Evolutionary conservation across 352 stramenopile species (phyloP), one percentile per base, ranked within the genome.

Genomic region (Phytopythium cucurbitacearum): DNA sequence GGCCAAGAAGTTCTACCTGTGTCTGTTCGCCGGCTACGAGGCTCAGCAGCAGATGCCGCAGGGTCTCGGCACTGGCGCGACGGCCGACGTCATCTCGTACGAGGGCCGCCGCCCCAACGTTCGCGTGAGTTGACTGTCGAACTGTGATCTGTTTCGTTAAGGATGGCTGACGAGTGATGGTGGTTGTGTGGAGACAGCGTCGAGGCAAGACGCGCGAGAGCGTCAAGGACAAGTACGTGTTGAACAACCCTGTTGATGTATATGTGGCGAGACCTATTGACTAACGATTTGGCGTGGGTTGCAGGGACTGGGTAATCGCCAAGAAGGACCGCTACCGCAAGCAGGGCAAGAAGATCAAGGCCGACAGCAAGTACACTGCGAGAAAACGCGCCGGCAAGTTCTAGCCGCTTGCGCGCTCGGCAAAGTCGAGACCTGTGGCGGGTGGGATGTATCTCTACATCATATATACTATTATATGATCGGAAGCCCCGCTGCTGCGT

Each of bases 1-100:
- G 65, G 97, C 97, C 36, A 99, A 99, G 80, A 99, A 99, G 69
- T 98, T 99, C 75, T 99, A 99, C 68, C 67, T 99, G 13, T 95
- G 98, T 50, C 87, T 97, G 35, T 99, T 99, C 67, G 96, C 98
- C 48, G 89, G 96, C 49, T 89, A 87, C 42, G 97, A 91, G 42
- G 74, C 62, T 6, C 60, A 74, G 21, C 78, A 85, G 58, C 81
- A 85, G 44, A 69, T 97, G 32, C 95, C 91, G 3, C 77, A 89
- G 64, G 91, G 73, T 16, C 73, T 98, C 40, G 87, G 73, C 7
- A 80, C 77, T 9, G 74, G 71, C 49, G 74, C 79, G 44, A 68
- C 65, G 16, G 56, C 71, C 3, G 70, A 72, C 35, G 75, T 88
- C 44, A 69, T 89, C 36, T 71, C 78, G 4, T 88, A 89, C 52